These are phyloP conservation scores for Trypanosomatidae sp. DNA, from an alignment of 208 protist genomes.

Conservation along the genomic window DNA sequence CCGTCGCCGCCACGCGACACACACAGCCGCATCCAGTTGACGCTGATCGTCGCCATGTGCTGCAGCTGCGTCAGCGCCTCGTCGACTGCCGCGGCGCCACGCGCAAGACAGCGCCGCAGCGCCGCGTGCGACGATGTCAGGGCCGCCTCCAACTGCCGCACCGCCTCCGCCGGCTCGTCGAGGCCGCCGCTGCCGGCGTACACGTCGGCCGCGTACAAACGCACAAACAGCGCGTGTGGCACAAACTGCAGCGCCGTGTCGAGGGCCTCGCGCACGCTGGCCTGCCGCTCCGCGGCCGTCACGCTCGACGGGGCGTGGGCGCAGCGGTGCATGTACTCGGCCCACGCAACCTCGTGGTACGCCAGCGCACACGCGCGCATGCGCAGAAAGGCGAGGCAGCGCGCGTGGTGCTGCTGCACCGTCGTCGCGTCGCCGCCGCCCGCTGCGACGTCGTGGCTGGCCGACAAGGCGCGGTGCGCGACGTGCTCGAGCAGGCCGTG, in stretches of 20 bases:
- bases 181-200: too few species aligned
- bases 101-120: constrained; percentile 32
- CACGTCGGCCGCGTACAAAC: constrained; percentile 15
- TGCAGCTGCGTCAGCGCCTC: constrained; percentile 24
- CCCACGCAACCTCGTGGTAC: constrained; percentile 26
- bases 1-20: too few species aligned
- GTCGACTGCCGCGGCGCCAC: not conserved
- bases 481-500: constrained; percentile 23
- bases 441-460: too few species aligned
- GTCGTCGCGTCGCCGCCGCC: constrained; percentile 16
- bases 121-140: constrained; percentile 19
- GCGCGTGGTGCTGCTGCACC: constrained; percentile 33
- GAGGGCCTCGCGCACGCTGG: constrained; percentile 9
- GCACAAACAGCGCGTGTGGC: constrained; percentile 10
- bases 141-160: constrained; percentile 24
- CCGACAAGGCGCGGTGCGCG: constrained; percentile 13
- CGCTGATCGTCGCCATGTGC: constrained; percentile 34
- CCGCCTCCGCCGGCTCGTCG: constrained; percentile 8
- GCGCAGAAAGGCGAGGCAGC: constrained; percentile 25
- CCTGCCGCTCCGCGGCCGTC: constrained; percentile 13
- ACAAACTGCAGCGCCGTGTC: constrained; percentile 10
- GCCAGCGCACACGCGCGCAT: constrained; percentile 51
- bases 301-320: constrained; percentile 11
- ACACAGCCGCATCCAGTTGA: constrained; percentile 88
- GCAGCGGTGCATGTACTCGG: constrained; percentile 21